Base-by-base conservation (phyloP, 305 asterid species). In the Stenogyne calaminthoides region DNA sequence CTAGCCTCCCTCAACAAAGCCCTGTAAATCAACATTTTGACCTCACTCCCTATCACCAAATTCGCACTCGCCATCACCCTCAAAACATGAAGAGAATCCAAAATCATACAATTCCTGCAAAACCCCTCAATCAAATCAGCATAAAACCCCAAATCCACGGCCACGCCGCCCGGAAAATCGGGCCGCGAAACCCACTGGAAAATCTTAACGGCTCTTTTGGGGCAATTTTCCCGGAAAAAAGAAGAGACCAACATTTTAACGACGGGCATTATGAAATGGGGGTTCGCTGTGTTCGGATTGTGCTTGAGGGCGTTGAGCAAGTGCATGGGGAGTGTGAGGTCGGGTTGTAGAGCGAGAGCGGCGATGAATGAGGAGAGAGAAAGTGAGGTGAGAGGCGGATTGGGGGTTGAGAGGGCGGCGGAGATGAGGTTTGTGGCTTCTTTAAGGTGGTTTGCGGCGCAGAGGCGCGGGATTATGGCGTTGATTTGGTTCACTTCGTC, bases 1-100 rank as follows among this genome's bases (percentile, higher is more conserved):
- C 92, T 83, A 62, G 92, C 89, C 75, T 87, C 89, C 81, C 87
- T 85, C 80, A 87, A 60, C 64, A 87, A 81, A 47, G 84, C 83
- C 67, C 80, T 80, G 75, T 83, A 81, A 58, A 87, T 77, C 64
- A 47, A 47, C 22, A 32, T 46, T 69, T 84, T 80, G 0, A 85
- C 62, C 27, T 70, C 84, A 71, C 74, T 73, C 64, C 80, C 83
- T 12, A 85, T 69, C 76, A 47, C 77, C 77, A 83, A 32, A 74
- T 80, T 19, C 76, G 69, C 84, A 40, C 69, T 29, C 72, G 80
- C 80, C 85, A 87, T 87, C 74, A 70, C 78, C 77, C 84, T 78
- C 84, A 87, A 59, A 69, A 85, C 88, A 66, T 70, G 78, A 75
- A 85, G 67, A 7, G 81, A 76, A 22, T 87, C 89, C 72, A 83